These are phyloP conservation scores for Theobroma cacao DNA, from an alignment of 345 rosid species.

Conservation along the genomic window DNA sequence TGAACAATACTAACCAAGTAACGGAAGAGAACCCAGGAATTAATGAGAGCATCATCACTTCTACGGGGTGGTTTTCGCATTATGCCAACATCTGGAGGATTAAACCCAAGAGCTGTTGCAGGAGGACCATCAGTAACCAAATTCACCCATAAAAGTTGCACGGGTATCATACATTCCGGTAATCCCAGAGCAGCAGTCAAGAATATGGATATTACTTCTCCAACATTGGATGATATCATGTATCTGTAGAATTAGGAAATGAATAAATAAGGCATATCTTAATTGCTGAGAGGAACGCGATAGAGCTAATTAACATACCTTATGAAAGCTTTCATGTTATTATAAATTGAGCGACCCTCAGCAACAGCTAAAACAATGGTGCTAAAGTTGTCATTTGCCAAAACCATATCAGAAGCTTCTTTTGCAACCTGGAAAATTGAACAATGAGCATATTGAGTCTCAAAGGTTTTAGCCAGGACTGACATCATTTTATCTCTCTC, in stretches of 20 bases:
- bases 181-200: constrained; percentile 85
- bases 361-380: constrained; percentile 84
- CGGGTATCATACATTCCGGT: constrained; percentile 92
- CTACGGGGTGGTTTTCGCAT: constrained; percentile 85
- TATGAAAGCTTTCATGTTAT: constrained; percentile 93
- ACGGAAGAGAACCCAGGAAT: constrained; percentile 70
- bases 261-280: neutral
- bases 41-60: constrained; percentile 72
- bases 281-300: constrained; percentile 3
- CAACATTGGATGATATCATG: constrained; percentile 96
- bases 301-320: constrained; percentile 37
- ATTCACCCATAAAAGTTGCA: constrained; percentile 97
- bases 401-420: constrained; percentile 97
- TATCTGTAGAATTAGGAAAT: constrained; percentile 48
- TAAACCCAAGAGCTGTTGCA: constrained; percentile 95
- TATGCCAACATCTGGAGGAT: constrained; percentile 85
- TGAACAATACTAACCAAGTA: constrained; percentile 55
- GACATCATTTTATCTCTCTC: neutral
- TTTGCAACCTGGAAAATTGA: constrained; percentile 69
- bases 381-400: constrained; percentile 89
- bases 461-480: neutral
- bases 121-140: constrained; percentile 96
- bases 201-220: constrained; percentile 91
- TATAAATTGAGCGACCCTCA: constrained; percentile 89
- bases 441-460: neutral